A percentile compares a stretch with the other conserved stretches of the same genome.
Conservation (phyloP, 192 early-diverging fungal species). For the Backusella australiensis region DNA sequence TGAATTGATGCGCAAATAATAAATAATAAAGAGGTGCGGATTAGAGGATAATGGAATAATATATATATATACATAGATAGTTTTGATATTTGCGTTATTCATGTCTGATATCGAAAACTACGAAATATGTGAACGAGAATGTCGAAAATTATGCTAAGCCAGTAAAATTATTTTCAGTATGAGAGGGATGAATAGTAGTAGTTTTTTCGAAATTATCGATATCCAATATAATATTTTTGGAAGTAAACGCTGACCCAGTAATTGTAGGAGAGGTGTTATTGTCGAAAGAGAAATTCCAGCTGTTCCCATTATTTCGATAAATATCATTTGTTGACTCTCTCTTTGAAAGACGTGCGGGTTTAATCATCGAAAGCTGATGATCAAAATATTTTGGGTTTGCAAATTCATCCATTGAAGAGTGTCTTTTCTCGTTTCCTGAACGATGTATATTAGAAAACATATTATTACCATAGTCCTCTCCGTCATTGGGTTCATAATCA, state of each 20-base stretch:
- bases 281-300: neutral
- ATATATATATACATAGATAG: neutral
- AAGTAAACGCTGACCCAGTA: neutral
- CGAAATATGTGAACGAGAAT: neutral
- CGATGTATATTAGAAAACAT: neutral
- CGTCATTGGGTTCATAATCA: neutral
- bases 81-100: neutral
- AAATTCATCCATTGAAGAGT: slow-evolving; percentile 1
- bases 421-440: neutral
- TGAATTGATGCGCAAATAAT: neutral
- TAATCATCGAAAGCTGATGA: neutral
- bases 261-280: neutral
- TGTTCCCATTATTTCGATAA: neutral
- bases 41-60: neutral
- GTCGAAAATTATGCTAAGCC: neutral
- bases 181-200: neutral
- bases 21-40: neutral
- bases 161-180: neutral
- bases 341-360: neutral
- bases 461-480: neutral
- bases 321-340: neutral
- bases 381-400: neutral
- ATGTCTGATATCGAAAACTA: neutral
- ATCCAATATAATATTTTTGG: neutral
- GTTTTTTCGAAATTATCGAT: neutral